Conservation (phyloP, 768 basidiomycete species). For the Guyanaporus albipodus region DNA sequence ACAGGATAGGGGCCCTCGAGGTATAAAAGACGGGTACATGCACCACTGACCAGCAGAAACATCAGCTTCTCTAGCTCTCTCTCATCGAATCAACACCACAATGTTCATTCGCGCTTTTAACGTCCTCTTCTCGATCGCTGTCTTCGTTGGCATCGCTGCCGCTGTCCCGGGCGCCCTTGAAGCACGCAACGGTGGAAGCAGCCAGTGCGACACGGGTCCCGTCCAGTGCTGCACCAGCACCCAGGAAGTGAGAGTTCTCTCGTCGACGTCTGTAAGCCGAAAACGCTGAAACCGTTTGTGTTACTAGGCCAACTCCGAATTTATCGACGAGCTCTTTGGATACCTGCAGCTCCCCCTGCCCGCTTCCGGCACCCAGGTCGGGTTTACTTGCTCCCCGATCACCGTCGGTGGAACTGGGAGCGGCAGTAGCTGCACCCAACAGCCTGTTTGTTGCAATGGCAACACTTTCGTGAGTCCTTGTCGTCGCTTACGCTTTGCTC, state of each 20-base stretch:
- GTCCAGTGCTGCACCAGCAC: slow-evolving; percentile 13
- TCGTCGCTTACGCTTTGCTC: neutral
- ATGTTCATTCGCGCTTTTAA: slow-evolving; percentile 7
- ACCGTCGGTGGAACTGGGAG: neutral
- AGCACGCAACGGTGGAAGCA: neutral
- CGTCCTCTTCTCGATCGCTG: slow-evolving; percentile 1
- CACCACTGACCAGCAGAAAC: neutral
- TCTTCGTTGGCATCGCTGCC: slow-evolving; percentile 1
- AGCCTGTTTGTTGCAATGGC: slow-evolving; percentile 2
- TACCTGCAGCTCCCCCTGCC: neutral
- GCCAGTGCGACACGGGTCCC: slow-evolving; percentile 39
- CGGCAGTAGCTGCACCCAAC: neutral
- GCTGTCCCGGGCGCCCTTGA: slow-evolving; percentile 4
- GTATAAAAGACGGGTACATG: neutral
- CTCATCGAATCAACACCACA: neutral
- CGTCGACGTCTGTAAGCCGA: neutral
- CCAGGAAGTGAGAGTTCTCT: neutral
- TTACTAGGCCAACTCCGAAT: neutral
- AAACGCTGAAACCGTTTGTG: neutral
- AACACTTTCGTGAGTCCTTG: neutral
- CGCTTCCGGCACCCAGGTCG: neutral
- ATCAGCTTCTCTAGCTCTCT: neutral
- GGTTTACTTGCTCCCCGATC: neutral
- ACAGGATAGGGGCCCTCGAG: neutral
- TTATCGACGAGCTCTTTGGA: neutral